Evolutionary conservation across 108 stramenopile species (phyloP).

Genomic region (Cyclotella distinguenda): DNA sequence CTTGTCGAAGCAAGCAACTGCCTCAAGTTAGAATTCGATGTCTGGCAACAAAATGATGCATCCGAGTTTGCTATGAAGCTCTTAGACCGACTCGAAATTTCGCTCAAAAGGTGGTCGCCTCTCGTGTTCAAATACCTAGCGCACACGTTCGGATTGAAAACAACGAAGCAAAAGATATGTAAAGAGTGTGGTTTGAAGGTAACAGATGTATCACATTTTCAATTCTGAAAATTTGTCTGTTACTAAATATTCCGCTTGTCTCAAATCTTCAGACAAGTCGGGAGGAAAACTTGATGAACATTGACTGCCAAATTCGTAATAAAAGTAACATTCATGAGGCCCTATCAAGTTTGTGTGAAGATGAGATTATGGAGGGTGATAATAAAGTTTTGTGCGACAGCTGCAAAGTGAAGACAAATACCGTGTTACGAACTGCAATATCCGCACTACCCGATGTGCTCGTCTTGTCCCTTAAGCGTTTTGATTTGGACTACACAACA

Average conservation of each 20-base stretch:
- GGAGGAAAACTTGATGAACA: slow-evolving; percentile 90
- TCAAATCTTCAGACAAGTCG: slow-evolving; percentile 77
- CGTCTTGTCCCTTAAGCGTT: slow-evolving; percentile 93
- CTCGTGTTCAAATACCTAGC: slow-evolving; percentile 77
- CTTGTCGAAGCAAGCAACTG: slow-evolving; percentile 93
- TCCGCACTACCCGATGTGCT: slow-evolving; percentile 90
- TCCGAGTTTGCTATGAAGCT: slow-evolving; percentile 96
- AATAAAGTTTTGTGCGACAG: slow-evolving; percentile 95
- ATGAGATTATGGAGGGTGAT: slow-evolving; percentile 96
- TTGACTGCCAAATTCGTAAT: slow-evolving; percentile 94
- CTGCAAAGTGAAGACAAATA: slow-evolving; percentile 95
- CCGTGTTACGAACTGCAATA: slow-evolving; percentile 86
- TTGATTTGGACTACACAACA: slow-evolving; percentile 96
- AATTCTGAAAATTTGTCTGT: neutral
- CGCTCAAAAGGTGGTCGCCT: slow-evolving; percentile 85
- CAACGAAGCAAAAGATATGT: slow-evolving; percentile 88
- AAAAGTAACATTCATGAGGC: slow-evolving; percentile 92
- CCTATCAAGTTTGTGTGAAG: slow-evolving; percentile 87
- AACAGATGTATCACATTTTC: neutral
- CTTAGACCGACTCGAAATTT: slow-evolving; percentile 88
- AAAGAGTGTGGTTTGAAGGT: slow-evolving; percentile 90
- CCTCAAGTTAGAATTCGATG: slow-evolving; percentile 95
- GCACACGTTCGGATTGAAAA: slow-evolving; percentile 83
- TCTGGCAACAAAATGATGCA: slow-evolving; percentile 99
- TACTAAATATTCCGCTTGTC: slow-evolving; percentile 28